Percentiles rank a stretch among this genome's conserved stretches.
These are phyloP conservation scores for Colletotrichum brevisporum DNA, from an alignment of 2,329 filamentous ascomycete species.

Conservation along the genomic window DNA sequence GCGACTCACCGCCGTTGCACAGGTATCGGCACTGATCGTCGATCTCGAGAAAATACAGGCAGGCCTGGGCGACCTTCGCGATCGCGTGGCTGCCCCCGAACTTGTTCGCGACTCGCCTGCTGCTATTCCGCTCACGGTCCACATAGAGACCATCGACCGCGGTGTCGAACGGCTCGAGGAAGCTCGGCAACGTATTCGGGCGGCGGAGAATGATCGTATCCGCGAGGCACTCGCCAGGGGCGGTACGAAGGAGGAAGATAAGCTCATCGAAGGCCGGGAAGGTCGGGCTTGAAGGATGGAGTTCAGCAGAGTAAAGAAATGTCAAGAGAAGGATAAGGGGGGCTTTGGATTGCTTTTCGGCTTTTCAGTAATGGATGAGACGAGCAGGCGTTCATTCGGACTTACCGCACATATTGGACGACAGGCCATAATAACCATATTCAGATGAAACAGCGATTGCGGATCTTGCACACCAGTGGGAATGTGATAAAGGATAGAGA, in stretches of 20 bases:
- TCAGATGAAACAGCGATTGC: conserved; percentile 23
- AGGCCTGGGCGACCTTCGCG: conserved; percentile 78
- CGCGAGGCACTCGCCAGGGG: conserved; percentile 65
- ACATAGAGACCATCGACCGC: conserved; percentile 81
- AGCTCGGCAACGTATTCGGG: conserved; percentile 71
- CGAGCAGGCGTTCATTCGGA: conserved; percentile 30
- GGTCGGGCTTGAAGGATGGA: background rate
- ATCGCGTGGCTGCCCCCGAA: conserved; percentile 78
- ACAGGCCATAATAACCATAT: conserved; percentile 3
- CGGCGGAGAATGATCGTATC: conserved; percentile 71
- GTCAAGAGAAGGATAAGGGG: conserved; percentile 22
- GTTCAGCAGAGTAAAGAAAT: background rate
- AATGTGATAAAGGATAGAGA: too few relatives aligned
- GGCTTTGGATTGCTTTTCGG: background rate
- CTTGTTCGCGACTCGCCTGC: conserved; percentile 63
- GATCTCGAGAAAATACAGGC: conserved; percentile 82
- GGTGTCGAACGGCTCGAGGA: conserved; percentile 80
- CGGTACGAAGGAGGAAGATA: conserved; percentile 56
- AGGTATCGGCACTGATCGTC: conserved; percentile 78
- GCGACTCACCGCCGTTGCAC: conserved; percentile 74
- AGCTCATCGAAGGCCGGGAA: conserved; percentile 56
- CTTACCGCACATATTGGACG: conserved; percentile 24
- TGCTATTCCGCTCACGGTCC: conserved; percentile 76
- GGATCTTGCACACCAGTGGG: too few relatives aligned
- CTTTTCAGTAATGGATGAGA: conserved; percentile 17